Evolutionary conservation across 2,329 filamentous ascomycete genomes (phyloP).

Genomic region (Colletotrichum lupini): DNA sequence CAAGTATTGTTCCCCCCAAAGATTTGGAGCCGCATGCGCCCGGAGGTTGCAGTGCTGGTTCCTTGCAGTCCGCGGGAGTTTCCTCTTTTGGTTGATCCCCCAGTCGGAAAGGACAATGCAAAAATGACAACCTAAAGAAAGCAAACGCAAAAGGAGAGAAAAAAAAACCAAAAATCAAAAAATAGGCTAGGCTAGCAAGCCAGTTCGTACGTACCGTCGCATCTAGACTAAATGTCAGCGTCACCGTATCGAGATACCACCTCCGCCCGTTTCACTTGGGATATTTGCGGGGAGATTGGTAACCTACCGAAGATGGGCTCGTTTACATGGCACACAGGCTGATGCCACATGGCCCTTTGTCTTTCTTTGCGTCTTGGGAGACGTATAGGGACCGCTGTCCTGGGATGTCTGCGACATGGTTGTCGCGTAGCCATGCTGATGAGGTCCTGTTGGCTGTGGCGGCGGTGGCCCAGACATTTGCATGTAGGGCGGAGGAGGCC

Average conservation of each 20-base stretch:
- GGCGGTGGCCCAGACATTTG: constrained; percentile 44
- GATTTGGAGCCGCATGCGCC: constrained; percentile 37
- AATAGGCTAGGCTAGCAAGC: neutral
- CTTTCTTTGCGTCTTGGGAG: constrained; percentile 72
- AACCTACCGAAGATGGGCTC: constrained; percentile 77
- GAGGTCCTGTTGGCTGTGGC: constrained; percentile 39
- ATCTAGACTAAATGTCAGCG: constrained; percentile 52
- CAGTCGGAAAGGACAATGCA: neutral
- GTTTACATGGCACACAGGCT: constrained; percentile 87
- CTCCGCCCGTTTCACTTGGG: neutral
- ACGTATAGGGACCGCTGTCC: constrained; percentile 61
- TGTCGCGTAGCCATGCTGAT: constrained; percentile 44
- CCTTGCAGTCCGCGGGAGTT: constrained; percentile 29
- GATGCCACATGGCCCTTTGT: constrained; percentile 86
- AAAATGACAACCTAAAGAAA: constrained; percentile 16
- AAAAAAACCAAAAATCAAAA: constrained; percentile 22
- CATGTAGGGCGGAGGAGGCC: constrained; percentile 35
- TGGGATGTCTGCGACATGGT: constrained; percentile 43
- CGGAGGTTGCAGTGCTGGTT: constrained; percentile 34
- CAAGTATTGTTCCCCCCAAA: constrained; percentile 38
- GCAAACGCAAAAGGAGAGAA: constrained; percentile 23
- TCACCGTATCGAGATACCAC: constrained; percentile 20
- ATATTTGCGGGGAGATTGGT: neutral
- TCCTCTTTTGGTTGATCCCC: neutral
- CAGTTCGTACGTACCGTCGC: constrained; percentile 68